Percentiles rank a stretch among this genome's conserved stretches.
phyloP scores from a whole-genome alignment of 331 rosid genomes.

The Cucumis variabilis region DNA sequence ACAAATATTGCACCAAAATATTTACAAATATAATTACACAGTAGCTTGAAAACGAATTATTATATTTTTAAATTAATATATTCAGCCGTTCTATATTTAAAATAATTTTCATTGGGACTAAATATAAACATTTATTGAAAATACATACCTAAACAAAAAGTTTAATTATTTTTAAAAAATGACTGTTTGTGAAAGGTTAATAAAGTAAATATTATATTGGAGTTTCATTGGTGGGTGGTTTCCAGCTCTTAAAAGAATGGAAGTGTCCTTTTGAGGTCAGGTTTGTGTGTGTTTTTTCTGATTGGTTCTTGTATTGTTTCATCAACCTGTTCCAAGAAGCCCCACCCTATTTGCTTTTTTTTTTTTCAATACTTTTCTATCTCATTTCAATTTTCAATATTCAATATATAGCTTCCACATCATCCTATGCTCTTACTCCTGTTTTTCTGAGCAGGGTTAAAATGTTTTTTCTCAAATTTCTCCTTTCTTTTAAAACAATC shows the following conservation, averaged over 20 bases:
- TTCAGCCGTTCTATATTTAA: too few relatives aligned
- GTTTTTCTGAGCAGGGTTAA: too few relatives aligned
- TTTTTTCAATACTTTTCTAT: background rate
- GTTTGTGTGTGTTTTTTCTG: background rate
- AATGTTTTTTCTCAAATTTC: too few relatives aligned
- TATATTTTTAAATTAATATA: too few relatives aligned
- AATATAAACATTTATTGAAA: too few relatives aligned
- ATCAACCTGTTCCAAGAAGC: constrained; percentile 17
- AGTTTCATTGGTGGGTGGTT: background rate
- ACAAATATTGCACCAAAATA: too few relatives aligned
- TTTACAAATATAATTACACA: too few relatives aligned
- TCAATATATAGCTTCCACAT: background rate
- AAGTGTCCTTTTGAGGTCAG: constrained; percentile 25
- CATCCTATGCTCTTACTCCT: background rate
- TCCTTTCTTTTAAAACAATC: too few relatives aligned
- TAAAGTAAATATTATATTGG: background rate
- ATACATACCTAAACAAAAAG: too few relatives aligned
- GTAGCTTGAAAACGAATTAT: too few relatives aligned
- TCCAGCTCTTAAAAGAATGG: background rate
- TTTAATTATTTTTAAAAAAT: too few relatives aligned
- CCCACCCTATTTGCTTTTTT: background rate
- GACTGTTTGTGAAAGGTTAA: background rate
- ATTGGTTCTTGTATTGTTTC: constrained; percentile 15
- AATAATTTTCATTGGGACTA: too few relatives aligned
- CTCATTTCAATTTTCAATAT: background rate